Evolutionary conservation across 148 eudicot species (phyloP), one percentile per base, ranked within the genome.

Genomic region (Simmondsia chinensis): DNA sequence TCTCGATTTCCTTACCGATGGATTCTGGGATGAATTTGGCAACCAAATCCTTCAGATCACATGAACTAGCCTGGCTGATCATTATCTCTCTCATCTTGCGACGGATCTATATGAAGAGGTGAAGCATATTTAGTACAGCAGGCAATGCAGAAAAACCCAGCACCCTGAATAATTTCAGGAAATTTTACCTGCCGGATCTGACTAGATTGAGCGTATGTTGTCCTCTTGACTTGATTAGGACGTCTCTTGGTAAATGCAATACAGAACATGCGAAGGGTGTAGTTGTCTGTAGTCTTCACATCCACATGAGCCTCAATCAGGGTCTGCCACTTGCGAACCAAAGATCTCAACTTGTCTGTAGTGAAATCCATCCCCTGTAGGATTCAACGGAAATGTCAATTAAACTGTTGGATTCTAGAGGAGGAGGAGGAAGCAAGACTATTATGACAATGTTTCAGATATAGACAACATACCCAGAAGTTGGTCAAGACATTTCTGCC

Each of bases 11-110:
- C 48, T 71, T 78, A 2, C 95, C 95, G 56, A 86, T 86, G 0
- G 91, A 78, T 63, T 82, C 93, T 0, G 96, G 87, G 25, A 82
- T 82, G 56, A 86, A 86, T 73, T 86, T 86, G 9, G 48, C 68
- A 29, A 86, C 96, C 62, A 86, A 66, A 0, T 82, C 96, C 75
- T 86, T 86, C 2, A 86, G 71, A 28, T 82, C 87, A 38, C 83
- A 82, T 0, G 96, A 75, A 27, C 73, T 74, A 12, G 96, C 82
- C 55, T 87, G 96, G 71, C 69, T 79, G 1, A 71, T 66, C 96
- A 87, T 87, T 22, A 87, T 87, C 59, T 87, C 96, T 22, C 71
- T 50, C 96, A 87, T 87, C 81, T 82, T 87, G 3, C 87, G 66
- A 18, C 96, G 93, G 16, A 87, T 87, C 93, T 87, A 55, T 16